Conservation (phyloP, 805 yeast genomes). For the Lipomyces anomalus region DNA sequence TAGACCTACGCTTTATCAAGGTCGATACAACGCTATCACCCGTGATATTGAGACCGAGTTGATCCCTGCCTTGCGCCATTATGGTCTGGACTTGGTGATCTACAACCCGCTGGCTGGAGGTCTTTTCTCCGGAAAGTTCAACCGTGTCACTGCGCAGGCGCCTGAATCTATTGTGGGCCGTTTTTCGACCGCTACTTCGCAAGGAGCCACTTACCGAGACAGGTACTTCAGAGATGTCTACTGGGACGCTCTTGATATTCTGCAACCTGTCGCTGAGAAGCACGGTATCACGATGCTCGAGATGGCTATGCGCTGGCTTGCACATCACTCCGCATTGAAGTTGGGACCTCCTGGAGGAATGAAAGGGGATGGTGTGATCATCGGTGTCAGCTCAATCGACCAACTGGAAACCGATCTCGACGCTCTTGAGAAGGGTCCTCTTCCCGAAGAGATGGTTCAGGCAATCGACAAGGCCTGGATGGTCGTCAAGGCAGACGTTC, state of each 20-base stretch:
- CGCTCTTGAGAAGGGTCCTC: slow-evolving; percentile 27
- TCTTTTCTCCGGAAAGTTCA: slow-evolving; percentile 22
- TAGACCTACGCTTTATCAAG: slow-evolving; percentile 28
- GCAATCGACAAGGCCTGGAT: slow-evolving; percentile 28
- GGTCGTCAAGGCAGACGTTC: slow-evolving; percentile 23
- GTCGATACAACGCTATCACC: slow-evolving; percentile 28
- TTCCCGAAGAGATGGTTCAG: slow-evolving; percentile 23
- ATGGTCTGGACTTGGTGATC: slow-evolving; percentile 24
- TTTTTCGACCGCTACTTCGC: slow-evolving; percentile 10
- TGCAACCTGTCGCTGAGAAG: slow-evolving; percentile 23
- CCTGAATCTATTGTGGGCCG: slow-evolving; percentile 20
- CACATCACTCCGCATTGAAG: slow-evolving; percentile 22
- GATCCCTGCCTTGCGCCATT: slow-evolving; percentile 25
- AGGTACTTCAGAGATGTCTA: slow-evolving; percentile 24
- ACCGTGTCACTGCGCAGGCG: slow-evolving; percentile 5
- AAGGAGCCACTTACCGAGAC: slow-evolving; percentile 22
- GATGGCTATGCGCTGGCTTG: slow-evolving; percentile 29
- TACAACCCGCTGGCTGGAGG: slow-evolving; percentile 30
- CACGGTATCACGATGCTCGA: slow-evolving; percentile 19
- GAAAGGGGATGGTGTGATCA: slow-evolving; percentile 27
- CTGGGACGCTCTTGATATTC: slow-evolving; percentile 22
- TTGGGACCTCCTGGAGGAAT: slow-evolving; percentile 1
- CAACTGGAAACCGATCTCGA: slow-evolving; percentile 24
- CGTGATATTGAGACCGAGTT: slow-evolving; percentile 25
- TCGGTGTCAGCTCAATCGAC: slow-evolving; percentile 23